Conservation (phyloP, 2,329 filamentous ascomycete species). For the Sclerotinia minor region DNA sequence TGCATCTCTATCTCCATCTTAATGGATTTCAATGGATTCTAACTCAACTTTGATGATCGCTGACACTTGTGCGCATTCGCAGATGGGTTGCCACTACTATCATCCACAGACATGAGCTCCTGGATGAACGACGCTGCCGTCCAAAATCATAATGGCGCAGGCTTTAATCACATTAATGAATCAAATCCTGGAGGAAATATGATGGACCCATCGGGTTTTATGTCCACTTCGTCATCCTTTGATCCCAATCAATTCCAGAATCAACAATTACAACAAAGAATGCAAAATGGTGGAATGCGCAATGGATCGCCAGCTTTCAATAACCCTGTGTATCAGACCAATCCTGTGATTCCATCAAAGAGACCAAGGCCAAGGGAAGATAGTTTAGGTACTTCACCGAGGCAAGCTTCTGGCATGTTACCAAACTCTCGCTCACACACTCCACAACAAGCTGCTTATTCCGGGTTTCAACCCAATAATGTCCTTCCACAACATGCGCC, state of each 20-base stretch:
- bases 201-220: conserved; percentile 66
- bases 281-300: conserved; percentile 83
- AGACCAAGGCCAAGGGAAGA: conserved; percentile 80
- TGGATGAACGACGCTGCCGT: conserved; percentile 70
- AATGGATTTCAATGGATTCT: conserved; percentile 20
- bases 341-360: conserved; percentile 86
- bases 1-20: conserved; percentile 19
- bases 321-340: conserved; percentile 79
- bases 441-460: conserved; percentile 70
- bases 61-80: conserved; percentile 37
- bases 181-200: conserved; percentile 57
- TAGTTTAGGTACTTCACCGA: conserved; percentile 78
- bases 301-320: conserved; percentile 79
- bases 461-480: conserved; percentile 66
- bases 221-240: conserved; percentile 60
- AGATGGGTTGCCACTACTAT: conserved; percentile 44
- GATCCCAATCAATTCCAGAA: conserved; percentile 55
- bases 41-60: conserved; percentile 32
- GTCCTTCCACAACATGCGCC: conserved; percentile 58
- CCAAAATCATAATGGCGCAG: conserved; percentile 69
- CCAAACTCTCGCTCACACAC: conserved; percentile 89
- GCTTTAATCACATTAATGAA: conserved; percentile 62
- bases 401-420: conserved; percentile 70
- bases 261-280: conserved; percentile 53
- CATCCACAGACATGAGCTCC: conserved; percentile 63